Conservation (phyloP, 1,139 yeast species). For the Hansenula anomala region DNA sequence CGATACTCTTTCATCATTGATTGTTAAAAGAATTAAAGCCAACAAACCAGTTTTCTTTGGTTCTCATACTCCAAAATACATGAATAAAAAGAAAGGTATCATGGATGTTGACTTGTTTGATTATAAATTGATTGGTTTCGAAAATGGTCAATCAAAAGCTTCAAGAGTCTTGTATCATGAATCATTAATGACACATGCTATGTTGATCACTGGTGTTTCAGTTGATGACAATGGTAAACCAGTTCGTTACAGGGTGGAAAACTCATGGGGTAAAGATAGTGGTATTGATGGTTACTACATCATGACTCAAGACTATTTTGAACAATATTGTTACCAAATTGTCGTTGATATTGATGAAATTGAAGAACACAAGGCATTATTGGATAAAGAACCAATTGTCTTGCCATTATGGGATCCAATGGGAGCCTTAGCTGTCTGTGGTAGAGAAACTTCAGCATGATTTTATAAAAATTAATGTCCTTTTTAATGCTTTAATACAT, state of each 20-base stretch:
- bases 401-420: conserved; percentile 84
- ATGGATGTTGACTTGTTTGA: conserved; percentile 70
- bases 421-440: conserved; percentile 63
- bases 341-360: conserved; percentile 60
- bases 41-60: conserved; percentile 83
- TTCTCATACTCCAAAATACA: conserved; percentile 73
- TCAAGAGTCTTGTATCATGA: conserved; percentile 53
- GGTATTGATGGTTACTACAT: conserved; percentile 74
- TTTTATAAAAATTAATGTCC: too few relatives aligned
- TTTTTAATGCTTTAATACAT: too few relatives aligned
- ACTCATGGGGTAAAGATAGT: conserved; percentile 77
- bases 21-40: conserved; percentile 60
- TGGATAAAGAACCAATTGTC: conserved; percentile 46
- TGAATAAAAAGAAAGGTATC: conserved; percentile 53
- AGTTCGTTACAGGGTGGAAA: conserved; percentile 76
- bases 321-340: conserved; percentile 78
- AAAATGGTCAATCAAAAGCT: conserved; percentile 50
- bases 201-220: conserved; percentile 80
- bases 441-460: neutral
- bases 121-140: conserved; percentile 58
- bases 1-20: conserved; percentile 50
- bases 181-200: conserved; percentile 81
- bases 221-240: conserved; percentile 50
- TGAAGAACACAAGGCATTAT: conserved; percentile 36
- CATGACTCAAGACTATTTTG: conserved; percentile 81